These are phyloP conservation scores for Pichia nakasei DNA, from an alignment of 805 yeast species.

Conservation along the genomic window DNA sequence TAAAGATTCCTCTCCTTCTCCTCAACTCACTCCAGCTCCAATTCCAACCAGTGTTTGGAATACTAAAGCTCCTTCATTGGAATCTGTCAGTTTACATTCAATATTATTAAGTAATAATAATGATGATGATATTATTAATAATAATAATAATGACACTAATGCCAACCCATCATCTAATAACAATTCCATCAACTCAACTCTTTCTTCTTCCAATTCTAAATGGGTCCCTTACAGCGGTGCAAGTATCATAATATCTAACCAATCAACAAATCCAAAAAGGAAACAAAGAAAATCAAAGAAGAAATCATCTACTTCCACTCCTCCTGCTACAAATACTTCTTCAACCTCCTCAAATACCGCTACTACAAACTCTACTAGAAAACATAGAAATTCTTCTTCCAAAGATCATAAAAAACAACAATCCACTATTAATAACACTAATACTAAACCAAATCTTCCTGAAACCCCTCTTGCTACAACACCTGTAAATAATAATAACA, in stretches of 20 bases:
- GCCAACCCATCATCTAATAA: constrained; percentile 9
- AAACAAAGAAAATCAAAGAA: not conserved
- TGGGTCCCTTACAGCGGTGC: constrained; percentile 64
- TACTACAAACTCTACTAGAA: not conserved
- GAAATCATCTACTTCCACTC: not conserved
- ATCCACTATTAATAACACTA: no score
- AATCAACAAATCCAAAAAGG: not conserved
- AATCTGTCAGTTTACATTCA: no score
- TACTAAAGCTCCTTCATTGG: no score
- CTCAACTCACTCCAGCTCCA: constrained; percentile 49
- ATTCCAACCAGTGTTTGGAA: constrained; percentile 47
- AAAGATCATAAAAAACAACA: not conserved
- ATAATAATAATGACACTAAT: not conserved
- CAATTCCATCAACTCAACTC: no score
- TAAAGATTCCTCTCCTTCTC: not conserved
- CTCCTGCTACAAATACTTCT: not conserved
- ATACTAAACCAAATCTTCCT: not conserved
- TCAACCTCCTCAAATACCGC: constrained; percentile 3
- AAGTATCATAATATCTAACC: constrained; percentile 33
- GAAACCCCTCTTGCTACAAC: not conserved
- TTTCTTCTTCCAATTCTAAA: constrained; percentile 48
- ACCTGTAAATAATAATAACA: not conserved
- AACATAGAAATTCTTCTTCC: no score
- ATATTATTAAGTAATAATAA: no score
- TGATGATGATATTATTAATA: constrained; percentile 1